Conservation (phyloP, 2,329 filamentous ascomycete species). For the Xylaria sp. region DNA sequence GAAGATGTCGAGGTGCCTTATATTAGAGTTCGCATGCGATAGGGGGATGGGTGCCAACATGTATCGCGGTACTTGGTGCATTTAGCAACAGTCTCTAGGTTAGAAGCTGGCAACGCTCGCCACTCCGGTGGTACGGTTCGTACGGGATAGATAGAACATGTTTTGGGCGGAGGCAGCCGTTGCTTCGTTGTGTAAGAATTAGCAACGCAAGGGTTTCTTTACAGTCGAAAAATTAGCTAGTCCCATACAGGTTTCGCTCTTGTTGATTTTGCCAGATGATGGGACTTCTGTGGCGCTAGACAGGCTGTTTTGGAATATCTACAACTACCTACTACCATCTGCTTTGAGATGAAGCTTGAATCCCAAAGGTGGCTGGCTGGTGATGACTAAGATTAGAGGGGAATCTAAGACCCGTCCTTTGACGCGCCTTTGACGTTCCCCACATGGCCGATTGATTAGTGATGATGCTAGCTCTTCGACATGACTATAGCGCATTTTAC, state of each 20-base stretch:
- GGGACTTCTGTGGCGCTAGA: background rate
- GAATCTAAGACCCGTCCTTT: background rate
- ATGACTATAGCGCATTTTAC: conserved; percentile 43
- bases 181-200: conserved; percentile 19
- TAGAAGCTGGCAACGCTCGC: conserved; percentile 18
- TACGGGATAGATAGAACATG: conserved; percentile 31
- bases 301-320: background rate
- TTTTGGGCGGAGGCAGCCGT: conserved; percentile 16
- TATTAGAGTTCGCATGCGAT: conserved; percentile 83
- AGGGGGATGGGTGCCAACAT: conserved; percentile 21
- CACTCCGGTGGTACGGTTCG: background rate
- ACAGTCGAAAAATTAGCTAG: background rate
- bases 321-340: background rate
- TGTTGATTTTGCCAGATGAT: background rate
- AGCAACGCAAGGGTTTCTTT: conserved; percentile 11
- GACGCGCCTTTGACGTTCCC: background rate
- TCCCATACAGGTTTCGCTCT: background rate
- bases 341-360: background rate
- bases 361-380: background rate
- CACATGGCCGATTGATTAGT: conserved; percentile 27
- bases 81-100: conserved; percentile 16
- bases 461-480: conserved; percentile 6
- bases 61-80: background rate
- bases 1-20: conserved; percentile 98
- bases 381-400: background rate